A percentile compares a stretch with the other conserved stretches of the same genome.
Evolutionary conservation across 495 filamentous ascomycete species (phyloP).

Genomic region (Chaetomium tenue): DNA sequence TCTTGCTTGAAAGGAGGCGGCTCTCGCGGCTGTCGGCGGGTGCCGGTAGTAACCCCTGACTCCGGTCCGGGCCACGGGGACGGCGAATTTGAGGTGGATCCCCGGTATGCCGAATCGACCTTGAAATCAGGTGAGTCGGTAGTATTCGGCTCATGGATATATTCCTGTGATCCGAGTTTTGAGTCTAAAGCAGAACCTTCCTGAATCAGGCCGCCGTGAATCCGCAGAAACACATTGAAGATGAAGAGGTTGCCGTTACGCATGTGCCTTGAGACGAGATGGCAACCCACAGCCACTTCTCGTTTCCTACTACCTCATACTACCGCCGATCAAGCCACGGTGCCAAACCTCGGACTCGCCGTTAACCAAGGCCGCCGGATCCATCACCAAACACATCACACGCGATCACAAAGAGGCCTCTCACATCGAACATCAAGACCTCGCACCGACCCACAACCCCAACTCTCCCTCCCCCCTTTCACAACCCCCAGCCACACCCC

Average conservation of each 20-base stretch:
- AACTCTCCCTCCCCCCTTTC: neutral
- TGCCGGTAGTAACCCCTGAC: neutral
- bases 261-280: constrained; percentile 6
- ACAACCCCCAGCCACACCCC: neutral
- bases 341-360: neutral
- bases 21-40: constrained; percentile 15
- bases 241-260: constrained; percentile 15
- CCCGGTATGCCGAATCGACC: neutral
- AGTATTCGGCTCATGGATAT: too few species aligned
- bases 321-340: neutral
- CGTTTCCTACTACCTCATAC: constrained; percentile 2
- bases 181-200: too few species aligned
- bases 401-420: neutral
- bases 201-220: too few species aligned
- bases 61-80: constrained; percentile 3
- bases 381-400: neutral
- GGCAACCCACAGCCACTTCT: constrained; percentile 6
- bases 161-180: too few species aligned
- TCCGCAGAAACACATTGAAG: neutral
- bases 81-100: neutral
- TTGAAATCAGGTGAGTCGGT: too few species aligned
- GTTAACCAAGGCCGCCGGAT: neutral
- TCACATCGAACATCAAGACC: neutral
- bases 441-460: neutral
- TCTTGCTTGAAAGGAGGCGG: neutral